Evolutionary conservation across 73 alveolate species (phyloP), one percentile per base, ranked within the genome.

Genomic region (Blepharisma stoltei): DNA sequence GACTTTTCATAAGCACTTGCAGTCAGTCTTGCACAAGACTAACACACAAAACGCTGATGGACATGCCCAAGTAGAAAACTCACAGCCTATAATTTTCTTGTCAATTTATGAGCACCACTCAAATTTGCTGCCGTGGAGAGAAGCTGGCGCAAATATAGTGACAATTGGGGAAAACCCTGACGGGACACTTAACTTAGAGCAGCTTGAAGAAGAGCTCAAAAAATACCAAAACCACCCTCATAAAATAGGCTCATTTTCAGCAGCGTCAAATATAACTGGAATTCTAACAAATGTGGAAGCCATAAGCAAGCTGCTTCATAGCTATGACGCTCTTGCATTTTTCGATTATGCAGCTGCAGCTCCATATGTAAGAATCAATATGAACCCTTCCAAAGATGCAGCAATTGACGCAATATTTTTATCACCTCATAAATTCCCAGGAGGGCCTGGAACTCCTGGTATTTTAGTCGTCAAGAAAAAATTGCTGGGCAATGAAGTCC

Each of bases 391-490:
- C 9, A 52, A 27, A 20, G 85, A 77, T 7, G 70, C 14, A 37
- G 95, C 93, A 54, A 71, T 80, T 27, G 99, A 94, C 82, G 99
- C 96, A 8, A 78, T 92, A 20, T 92, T 92, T 86, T 83, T 94
- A 50, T 89, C 97, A 25, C 96, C 97, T 5, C 99, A 94, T 82
- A 94, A 94, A 78, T 78, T 94, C 76, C 80, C 92, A 46, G 99
- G 99, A 20, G 99, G 99, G 7, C 95, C 94, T 7, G 93, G 92
- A 54, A 90, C 98, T 1, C 92, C 97, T 23, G 99, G 99, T 20
- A 84, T 90, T 8, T 77, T 92, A 27, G 83, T 90, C 48, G 92
- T 89, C 14, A 93, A 90, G 76, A 92, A 90, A 82, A 80, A 88
- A 45, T 84, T 92, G 0, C 84, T 93, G 41, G 78, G 82, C 55